Evolutionary conservation across 495 filamentous ascomycete species (phyloP), one percentile per base, ranked within the genome.

Genomic region (Jackrogersella multiformis): DNA sequence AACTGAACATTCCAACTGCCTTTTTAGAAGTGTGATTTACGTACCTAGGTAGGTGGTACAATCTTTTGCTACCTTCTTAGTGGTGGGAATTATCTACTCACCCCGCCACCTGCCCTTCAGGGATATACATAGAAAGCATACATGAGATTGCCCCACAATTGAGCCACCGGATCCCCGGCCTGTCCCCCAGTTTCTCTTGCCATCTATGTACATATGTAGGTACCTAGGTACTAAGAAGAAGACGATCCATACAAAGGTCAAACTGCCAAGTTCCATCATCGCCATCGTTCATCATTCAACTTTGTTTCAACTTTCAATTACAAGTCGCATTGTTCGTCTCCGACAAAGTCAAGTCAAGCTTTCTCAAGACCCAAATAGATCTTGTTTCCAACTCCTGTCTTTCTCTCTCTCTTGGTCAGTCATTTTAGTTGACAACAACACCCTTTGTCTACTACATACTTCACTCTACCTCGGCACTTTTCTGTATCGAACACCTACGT

Each of bases 211-310:
- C n/a, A n/a, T n/a, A n/a, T n/a, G n/a, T n/a, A n/a, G n/a, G n/a
- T n/a, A n/a, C n/a, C n/a, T n/a, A n/a, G n/a, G n/a, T n/a, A n/a
- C n/a, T n/a, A n/a, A n/a, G n/a, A 16, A 42, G 10, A 42, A 23
- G 41, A 58, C 30, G 55, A 58, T 58, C 55, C 39, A 58, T 26
- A 58, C 41, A 26, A 20, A 58, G 41, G 39, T 46, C 55, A 58
- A 58, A 58, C 55, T 16, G 55, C 55, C 55, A 58, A 46, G 55
- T 46, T 56, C 30, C n/a, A 38, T 38, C 44, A 24, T 51, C 7
- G 7, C 24, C 38, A 32, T 42, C 38, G 13, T 34, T 58, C 55
- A 53, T 28, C 49, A 36, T 46, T 58, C 28, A 8, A n/a, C 21
- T 35, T 35, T 58, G 55, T 58, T 58, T 58, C 54, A 56, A 45